phyloP scores from a whole-genome alignment of 257 asterid species.

The Gentiana macrophylla region DNA sequence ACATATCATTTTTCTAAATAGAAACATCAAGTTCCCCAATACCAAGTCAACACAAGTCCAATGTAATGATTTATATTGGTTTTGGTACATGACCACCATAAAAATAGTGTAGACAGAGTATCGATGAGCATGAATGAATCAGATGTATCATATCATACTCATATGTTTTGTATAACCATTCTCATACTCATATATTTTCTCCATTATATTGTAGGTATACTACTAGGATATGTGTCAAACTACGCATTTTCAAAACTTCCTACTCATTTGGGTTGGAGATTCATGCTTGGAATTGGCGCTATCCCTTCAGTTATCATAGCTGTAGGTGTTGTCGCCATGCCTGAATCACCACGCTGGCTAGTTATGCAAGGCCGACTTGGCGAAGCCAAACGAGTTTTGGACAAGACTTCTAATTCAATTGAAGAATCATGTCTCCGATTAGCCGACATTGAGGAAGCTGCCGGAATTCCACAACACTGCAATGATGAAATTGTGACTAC shows the following conservation, averaged over 20 bases:
- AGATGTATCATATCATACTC: too few species aligned
- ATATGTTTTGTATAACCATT: too few species aligned
- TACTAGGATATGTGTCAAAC: conserved; percentile 8
- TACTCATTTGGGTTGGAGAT: conserved; percentile 11
- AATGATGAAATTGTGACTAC: conserved; percentile 1
- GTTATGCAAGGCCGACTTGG: neutral
- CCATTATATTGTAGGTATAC: conserved; percentile 3
- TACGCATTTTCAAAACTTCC: conserved; percentile 11
- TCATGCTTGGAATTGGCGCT: conserved; percentile 18
- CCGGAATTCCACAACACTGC: conserved; percentile 11
- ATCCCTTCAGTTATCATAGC: conserved; percentile 9
- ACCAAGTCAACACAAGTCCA: too few species aligned
- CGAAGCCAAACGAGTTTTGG: conserved; percentile 11
- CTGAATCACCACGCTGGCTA: too few species aligned
- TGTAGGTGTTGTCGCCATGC: neutral
- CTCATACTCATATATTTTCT: too few species aligned
- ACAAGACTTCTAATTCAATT: conserved; percentile 6
- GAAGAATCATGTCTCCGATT: conserved; percentile 10
- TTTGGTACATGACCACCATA: too few species aligned
- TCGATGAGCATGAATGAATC: too few species aligned
- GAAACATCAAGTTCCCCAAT: too few species aligned
- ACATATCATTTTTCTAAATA: too few species aligned
- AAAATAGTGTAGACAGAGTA: too few species aligned
- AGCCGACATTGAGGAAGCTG: conserved; percentile 12
- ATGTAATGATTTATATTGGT: too few species aligned